Evolutionary conservation across 352 stramenopile genomes (phyloP).

Genomic region (Phytophthora rubi): DNA sequence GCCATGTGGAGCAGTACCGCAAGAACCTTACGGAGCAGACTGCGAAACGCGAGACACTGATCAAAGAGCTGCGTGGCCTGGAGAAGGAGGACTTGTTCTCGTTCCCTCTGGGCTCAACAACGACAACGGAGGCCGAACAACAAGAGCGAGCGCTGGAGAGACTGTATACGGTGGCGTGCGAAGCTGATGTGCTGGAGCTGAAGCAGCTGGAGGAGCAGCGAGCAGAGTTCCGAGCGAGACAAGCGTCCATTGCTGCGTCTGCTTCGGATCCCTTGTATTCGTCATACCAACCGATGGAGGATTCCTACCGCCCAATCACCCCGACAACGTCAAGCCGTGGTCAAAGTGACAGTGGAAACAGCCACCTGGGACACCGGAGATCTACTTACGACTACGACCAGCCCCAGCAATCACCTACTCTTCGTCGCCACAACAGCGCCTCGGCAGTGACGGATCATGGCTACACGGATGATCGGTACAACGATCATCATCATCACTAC

Average conservation of each 20-base stretch:
- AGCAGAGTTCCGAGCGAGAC: constrained; percentile 40
- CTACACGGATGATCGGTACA: constrained; percentile 38
- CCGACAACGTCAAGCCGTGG: constrained; percentile 30
- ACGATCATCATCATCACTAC: constrained; percentile 29
- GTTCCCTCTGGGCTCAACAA: constrained; percentile 41
- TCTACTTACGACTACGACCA: constrained; percentile 26
- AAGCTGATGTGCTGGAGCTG: constrained; percentile 61
- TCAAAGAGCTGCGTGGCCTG: constrained; percentile 55
- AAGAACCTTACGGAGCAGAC: constrained; percentile 71
- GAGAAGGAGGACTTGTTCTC: constrained; percentile 56
- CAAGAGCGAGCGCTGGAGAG: constrained; percentile 57
- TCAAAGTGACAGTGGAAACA: constrained; percentile 34
- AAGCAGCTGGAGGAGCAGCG: constrained; percentile 62
- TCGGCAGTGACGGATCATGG: constrained; percentile 29
- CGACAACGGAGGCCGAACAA: constrained; percentile 42
- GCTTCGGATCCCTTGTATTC: constrained; percentile 40
- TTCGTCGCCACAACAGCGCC: constrained; percentile 59
- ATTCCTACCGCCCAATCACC: constrained; percentile 26
- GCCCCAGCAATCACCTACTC: constrained; percentile 23
- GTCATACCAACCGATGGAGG: constrained; percentile 23
- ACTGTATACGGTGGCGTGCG: constrained; percentile 58
- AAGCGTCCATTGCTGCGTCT: constrained; percentile 36
- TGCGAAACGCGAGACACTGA: constrained; percentile 64
- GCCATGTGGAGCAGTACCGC: constrained; percentile 84
- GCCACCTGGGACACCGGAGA: constrained; percentile 31